A percentile compares a stretch with the other conserved stretches of the same genome.
Conservation (phyloP, 805 yeast genomes). For the Candida endomychidarum region DNA sequence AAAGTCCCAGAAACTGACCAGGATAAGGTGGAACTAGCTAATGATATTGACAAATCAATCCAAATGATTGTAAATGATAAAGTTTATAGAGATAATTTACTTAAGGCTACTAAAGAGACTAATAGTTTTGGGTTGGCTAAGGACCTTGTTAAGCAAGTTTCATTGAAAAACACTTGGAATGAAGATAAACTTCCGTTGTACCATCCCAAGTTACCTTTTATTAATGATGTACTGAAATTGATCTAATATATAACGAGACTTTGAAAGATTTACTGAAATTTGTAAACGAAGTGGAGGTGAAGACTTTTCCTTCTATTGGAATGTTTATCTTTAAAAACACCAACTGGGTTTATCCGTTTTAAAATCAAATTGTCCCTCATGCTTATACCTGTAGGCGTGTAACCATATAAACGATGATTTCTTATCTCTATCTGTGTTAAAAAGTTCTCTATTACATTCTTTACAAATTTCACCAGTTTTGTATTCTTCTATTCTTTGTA, state of each 20-base stretch:
- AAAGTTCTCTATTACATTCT: slow-evolving; percentile 34
- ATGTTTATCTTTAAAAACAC: slow-evolving; percentile 28
- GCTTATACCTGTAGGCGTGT: slow-evolving; percentile 39
- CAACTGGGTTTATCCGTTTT: slow-evolving; percentile 49
- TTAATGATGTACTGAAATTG: slow-evolving; percentile 3
- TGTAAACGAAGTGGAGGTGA: no score
- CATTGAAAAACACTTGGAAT: slow-evolving; percentile 15
- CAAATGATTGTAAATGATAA: neutral
- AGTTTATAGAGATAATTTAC: slow-evolving; percentile 3
- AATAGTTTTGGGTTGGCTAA: neutral
- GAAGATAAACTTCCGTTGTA: slow-evolving; percentile 18
- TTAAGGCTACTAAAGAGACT: slow-evolving; percentile 1
- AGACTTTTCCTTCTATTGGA: no score
- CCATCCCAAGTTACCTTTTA: slow-evolving; percentile 27
- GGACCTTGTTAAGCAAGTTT: slow-evolving; percentile 1
- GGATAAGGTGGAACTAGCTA: slow-evolving; percentile 16
- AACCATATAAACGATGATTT: slow-evolving; percentile 38
- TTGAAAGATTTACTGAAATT: no score
- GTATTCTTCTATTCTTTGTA: slow-evolving; percentile 27
- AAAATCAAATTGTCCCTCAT: slow-evolving; percentile 29
- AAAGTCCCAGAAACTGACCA: slow-evolving; percentile 21
- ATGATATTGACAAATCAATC: neutral
- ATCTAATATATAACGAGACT: neutral
- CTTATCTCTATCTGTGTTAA: slow-evolving; percentile 26
- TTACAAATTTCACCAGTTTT: slow-evolving; percentile 28